Percentiles rank a stretch among this genome's conserved stretches.
These are phyloP conservation scores for Fusarium verrucosum DNA, from an alignment of 2,329 filamentous ascomycete species.

Conservation along the genomic window DNA sequence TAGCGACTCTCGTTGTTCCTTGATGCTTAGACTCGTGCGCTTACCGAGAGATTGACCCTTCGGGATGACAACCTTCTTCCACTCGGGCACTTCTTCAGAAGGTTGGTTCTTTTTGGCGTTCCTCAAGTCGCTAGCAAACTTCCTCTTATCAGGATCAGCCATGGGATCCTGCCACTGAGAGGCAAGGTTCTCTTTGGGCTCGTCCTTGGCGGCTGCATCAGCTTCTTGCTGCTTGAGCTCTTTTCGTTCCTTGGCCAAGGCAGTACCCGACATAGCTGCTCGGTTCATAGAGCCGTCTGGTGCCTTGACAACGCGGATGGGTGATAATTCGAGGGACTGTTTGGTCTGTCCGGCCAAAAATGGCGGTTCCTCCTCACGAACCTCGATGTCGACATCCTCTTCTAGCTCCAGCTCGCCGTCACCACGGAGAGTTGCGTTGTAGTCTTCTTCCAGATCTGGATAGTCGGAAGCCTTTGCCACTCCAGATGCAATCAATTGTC, in stretches of 20 bases:
- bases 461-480: constrained; percentile 93
- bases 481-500: constrained; percentile 94
- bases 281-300: constrained; percentile 98
- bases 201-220: constrained; percentile 77
- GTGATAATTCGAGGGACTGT: constrained; percentile 91
- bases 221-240: constrained; percentile 90
- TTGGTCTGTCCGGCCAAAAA: constrained; percentile 97
- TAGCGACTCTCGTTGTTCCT: constrained; percentile 89
- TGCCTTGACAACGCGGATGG: constrained; percentile 95
- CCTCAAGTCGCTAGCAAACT: constrained; percentile 89
- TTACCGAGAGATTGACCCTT: constrained; percentile 86
- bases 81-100: constrained; percentile 82
- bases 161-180: constrained; percentile 98
- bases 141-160: constrained; percentile 82
- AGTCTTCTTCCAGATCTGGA: constrained; percentile 93
- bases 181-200: constrained; percentile 82
- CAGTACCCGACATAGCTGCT: constrained; percentile 92
- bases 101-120: constrained; percentile 69
- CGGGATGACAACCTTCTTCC: constrained; percentile 84
- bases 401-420: constrained; percentile 91
- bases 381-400: constrained; percentile 96
- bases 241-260: constrained; percentile 86
- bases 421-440: constrained; percentile 85
- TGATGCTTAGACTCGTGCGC: constrained; percentile 90
- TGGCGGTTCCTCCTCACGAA: constrained; percentile 93